phyloP scores from a whole-genome alignment of 179 eudicot genomes.

The Kewa caespitosa region DNA sequence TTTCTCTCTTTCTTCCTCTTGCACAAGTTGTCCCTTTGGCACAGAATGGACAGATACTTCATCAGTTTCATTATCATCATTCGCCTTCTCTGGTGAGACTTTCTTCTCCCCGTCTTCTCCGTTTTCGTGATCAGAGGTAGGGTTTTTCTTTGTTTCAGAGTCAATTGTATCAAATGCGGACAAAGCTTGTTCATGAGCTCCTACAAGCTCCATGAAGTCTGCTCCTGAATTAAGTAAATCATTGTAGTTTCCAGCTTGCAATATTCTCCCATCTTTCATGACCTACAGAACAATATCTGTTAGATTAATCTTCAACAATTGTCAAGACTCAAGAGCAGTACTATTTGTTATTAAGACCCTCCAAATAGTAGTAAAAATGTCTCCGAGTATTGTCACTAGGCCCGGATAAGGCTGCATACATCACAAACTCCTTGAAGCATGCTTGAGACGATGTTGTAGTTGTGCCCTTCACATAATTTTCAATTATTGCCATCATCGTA shows the following conservation, averaged over 20 bases:
- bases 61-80: conserved; percentile 29
- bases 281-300: conserved; percentile 41
- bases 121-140: conserved; percentile 2
- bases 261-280: conserved; percentile 78
- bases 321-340: too few species aligned
- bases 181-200: conserved; percentile 81
- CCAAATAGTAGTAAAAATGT: too few species aligned
- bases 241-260: conserved; percentile 76
- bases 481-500: too few species aligned
- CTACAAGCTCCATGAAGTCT: conserved; percentile 87
- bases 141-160: conserved; percentile 9
- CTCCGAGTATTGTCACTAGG: too few species aligned
- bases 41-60: conserved; percentile 28
- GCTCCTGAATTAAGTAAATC: conserved; percentile 68
- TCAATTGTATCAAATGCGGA: conserved; percentile 49
- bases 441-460: too few species aligned
- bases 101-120: conserved; percentile 18
- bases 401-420: too few species aligned
- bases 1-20: conserved; percentile 94
- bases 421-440: too few species aligned
- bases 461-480: too few species aligned
- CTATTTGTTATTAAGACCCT: too few species aligned
- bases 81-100: conserved; percentile 24
- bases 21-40: conserved; percentile 63
- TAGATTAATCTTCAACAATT: not conserved